Evolutionary conservation across 2,329 filamentous ascomycete genomes (phyloP).

Genomic region (Akanthomyces uredinophilus): DNA sequence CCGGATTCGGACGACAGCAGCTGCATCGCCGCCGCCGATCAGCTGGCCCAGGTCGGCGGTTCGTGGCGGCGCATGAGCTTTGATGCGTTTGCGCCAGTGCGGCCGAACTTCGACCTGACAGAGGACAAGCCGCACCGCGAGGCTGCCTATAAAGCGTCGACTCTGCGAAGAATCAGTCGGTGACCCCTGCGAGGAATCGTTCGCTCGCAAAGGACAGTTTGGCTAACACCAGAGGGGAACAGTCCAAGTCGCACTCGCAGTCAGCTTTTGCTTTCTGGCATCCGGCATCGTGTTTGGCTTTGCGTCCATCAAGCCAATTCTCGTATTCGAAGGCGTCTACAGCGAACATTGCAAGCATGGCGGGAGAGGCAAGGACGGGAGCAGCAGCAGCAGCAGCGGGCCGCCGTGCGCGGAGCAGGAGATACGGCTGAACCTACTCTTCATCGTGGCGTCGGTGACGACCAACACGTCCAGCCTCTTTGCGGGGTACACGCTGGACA

Average conservation of each 20-base stretch:
- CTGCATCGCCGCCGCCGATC: neutral
- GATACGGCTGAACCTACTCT: conserved; percentile 79
- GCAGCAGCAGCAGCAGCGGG: neutral
- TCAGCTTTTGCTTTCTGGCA: conserved; percentile 69
- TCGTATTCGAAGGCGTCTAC: conserved; percentile 70
- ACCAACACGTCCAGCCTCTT: conserved; percentile 85
- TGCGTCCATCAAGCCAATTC: conserved; percentile 75
- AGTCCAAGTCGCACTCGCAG: conserved; percentile 66
- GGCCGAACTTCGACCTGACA: neutral
- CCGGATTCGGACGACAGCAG: neutral
- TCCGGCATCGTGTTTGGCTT: conserved; percentile 81
- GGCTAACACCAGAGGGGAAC: neutral
- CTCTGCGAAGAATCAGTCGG: neutral
- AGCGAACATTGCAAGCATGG: conserved; percentile 49
- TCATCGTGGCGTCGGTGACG: conserved; percentile 80
- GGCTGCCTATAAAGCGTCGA: conserved; percentile 9
- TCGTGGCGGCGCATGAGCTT: conserved; percentile 13
- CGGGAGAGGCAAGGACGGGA: conserved; percentile 21
- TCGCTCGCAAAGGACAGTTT: no score
- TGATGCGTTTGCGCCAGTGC: neutral
- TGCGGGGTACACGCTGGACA: conserved; percentile 78
- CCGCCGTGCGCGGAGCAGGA: conserved; percentile 41
- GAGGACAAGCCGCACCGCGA: conserved; percentile 2
- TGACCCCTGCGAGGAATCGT: no score
- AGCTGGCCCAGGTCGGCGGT: neutral